A percentile compares a stretch with the other conserved stretches of the same genome.
phyloP scores from a whole-genome alignment of 495 filamentous ascomycete species.

The Penicillium cataractarum region DNA sequence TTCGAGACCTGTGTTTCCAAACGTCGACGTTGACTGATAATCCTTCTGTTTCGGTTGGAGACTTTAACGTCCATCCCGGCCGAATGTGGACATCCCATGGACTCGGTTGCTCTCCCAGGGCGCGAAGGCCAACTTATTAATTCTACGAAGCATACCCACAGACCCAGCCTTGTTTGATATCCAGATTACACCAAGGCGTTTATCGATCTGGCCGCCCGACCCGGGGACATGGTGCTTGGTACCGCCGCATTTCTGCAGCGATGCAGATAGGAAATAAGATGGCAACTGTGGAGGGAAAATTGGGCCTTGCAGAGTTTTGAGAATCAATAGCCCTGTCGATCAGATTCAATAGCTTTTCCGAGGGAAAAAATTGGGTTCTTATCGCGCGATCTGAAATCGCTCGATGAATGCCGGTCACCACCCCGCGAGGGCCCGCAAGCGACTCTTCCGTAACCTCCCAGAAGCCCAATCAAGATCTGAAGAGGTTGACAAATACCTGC shows the following conservation, averaged over 20 bases:
- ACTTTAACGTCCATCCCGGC: background rate
- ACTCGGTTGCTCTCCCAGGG: background rate
- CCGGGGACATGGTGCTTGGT: background rate
- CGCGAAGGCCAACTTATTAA: background rate
- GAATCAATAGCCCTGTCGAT: slow-evolving; percentile 7
- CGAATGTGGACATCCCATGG: background rate
- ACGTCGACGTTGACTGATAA: background rate
- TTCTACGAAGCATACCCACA: background rate
- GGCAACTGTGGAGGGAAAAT: background rate
- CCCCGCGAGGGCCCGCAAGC: background rate
- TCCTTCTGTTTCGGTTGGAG: background rate
- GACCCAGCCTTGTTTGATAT: background rate
- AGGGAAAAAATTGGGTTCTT: background rate
- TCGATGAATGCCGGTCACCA: background rate
- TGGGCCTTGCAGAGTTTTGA: slow-evolving; percentile 5
- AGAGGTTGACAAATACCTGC: slow-evolving; percentile 8
- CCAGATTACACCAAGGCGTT: background rate
- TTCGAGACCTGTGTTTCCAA: background rate
- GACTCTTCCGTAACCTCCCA: background rate
- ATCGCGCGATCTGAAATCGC: slow-evolving; percentile 1
- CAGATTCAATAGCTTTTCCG: background rate
- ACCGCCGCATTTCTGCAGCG: background rate
- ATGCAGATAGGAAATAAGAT: background rate
- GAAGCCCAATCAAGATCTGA: slow-evolving; percentile 3
- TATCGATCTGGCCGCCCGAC: background rate